phyloP scores from a whole-genome alignment of 2,329 filamentous ascomycete genomes.

The Teratosphaeriaceae sp. region DNA sequence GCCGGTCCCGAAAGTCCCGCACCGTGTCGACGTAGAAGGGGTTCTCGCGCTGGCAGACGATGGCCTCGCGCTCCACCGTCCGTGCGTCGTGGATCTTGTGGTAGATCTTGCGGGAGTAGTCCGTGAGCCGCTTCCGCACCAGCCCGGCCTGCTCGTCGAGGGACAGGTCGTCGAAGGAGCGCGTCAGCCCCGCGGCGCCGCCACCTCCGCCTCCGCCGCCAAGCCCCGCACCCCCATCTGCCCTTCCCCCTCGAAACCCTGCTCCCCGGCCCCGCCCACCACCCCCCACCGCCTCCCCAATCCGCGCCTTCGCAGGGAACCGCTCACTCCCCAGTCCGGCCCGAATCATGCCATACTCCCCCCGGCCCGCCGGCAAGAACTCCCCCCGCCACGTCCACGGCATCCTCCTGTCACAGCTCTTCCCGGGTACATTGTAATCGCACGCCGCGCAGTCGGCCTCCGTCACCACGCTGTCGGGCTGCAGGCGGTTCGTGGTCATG shows the following conservation, averaged over 20 bases:
- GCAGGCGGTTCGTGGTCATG: constrained; percentile 97
- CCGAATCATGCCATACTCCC: constrained; percentile 99
- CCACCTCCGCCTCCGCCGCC: no score
- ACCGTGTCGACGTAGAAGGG: constrained; percentile 98
- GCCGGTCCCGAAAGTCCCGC: constrained; percentile 88
- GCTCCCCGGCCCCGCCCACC: no score
- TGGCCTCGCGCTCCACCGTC: constrained; percentile 88
- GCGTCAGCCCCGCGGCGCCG: constrained; percentile 60
- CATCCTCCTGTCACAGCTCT: constrained; percentile 89
- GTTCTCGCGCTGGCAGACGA: constrained; percentile 97
- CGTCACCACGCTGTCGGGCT: constrained; percentile 98
- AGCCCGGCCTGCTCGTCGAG: constrained; percentile 74
- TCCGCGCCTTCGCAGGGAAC: constrained; percentile 78
- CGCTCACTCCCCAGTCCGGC: constrained; percentile 85
- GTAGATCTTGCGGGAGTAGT: constrained; percentile 98
- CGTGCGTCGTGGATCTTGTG: constrained; percentile 97
- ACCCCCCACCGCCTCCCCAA: no score
- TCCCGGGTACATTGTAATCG: constrained; percentile 95
- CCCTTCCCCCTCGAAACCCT: no score
- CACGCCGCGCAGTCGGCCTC: constrained; percentile 95
- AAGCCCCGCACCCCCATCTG: no score
- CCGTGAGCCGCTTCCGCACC: constrained; percentile 78
- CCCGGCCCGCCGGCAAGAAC: constrained; percentile 88
- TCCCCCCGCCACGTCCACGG: constrained; percentile 99
- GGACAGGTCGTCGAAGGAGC: constrained; percentile 74